These are phyloP conservation scores for Paraphaeosphaeria sporulosa DNA, from an alignment of 2,329 filamentous ascomycete species.

Conservation along the genomic window DNA sequence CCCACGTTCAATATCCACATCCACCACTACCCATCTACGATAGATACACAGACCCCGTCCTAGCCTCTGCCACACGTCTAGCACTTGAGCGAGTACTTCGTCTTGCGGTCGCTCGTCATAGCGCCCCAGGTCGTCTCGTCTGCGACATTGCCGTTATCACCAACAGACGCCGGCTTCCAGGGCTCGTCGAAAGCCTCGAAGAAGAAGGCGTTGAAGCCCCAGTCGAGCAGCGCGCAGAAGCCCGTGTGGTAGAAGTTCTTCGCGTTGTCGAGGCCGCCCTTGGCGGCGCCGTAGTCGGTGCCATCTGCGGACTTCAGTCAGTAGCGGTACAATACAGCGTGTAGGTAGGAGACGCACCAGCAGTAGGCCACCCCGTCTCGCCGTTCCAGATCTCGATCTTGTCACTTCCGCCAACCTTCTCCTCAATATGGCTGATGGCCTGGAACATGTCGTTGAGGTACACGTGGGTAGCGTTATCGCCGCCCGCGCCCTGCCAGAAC, in stretches of 20 bases:
- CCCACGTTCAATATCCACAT: background rate
- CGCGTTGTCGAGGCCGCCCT: slow-evolving; percentile 67
- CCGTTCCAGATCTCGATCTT: slow-evolving; percentile 71
- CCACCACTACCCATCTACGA: background rate
- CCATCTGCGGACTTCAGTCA: slow-evolving; percentile 56
- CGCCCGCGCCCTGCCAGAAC: slow-evolving; percentile 73
- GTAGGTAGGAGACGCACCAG: slow-evolving; percentile 39
- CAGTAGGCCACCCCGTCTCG: slow-evolving; percentile 72
- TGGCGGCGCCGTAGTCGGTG: slow-evolving; percentile 67
- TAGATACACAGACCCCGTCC: background rate
- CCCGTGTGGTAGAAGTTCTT: slow-evolving; percentile 67
- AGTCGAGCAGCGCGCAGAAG: slow-evolving; percentile 69
- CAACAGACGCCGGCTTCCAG: slow-evolving; percentile 71
- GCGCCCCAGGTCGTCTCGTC: slow-evolving; percentile 76
- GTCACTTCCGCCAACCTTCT: slow-evolving; percentile 60
- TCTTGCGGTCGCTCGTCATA: slow-evolving; percentile 65
- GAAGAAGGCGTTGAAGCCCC: slow-evolving; percentile 74
- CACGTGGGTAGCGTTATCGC: slow-evolving; percentile 65
- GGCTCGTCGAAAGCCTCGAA: slow-evolving; percentile 78
- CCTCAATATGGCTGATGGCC: slow-evolving; percentile 69
- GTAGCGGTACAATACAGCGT: background rate
- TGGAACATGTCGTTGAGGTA: slow-evolving; percentile 74
- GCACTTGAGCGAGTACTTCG: slow-evolving; percentile 64
- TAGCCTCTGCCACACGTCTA: slow-evolving; percentile 16
- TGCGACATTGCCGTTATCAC: slow-evolving; percentile 67